Evolutionary conservation across 108 stramenopile species (phyloP), one percentile per base, ranked within the genome.

Genomic region (Epipyxis sp.): DNA sequence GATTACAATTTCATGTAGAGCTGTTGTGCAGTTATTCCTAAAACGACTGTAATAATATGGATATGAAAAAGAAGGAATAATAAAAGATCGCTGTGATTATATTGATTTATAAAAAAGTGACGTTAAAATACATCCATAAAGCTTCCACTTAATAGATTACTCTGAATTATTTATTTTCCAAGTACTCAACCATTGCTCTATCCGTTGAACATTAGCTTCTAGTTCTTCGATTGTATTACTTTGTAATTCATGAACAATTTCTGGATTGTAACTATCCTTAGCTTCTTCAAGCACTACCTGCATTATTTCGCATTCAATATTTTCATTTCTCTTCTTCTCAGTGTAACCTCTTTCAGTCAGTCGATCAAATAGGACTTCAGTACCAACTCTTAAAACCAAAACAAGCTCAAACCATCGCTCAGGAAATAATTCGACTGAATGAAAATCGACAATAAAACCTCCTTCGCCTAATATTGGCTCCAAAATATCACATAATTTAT

Each of bases 361-460:
- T 77, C 96, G 86, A 86, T 97, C 96, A 81, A 86, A 97, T 25
- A 97, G 77, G 16, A 91, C 83, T 61, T 92, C 91, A 16, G 93
- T 97, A 3, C 87, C 82, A 0, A 92, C 78, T 39, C 92, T 81
- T 59, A 97, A 78, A 1, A 95, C 94, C 59, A 97, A 71, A 0
- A 97, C 87, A 29, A 97, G 79, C 78, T 97, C 94, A 84, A 97
- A 97, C 94, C 94, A 97, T 59, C 94, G 83, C 81, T 97, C 96
- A 6, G 96, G 96, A 79, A 97, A 97, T 29, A 95, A 79, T 69
- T 94, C 93, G 34, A n/a, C 40, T 29, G 89, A 82, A 81, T 97
- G 96, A 86, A 90, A 95, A 80, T 97, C 96, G 1, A 91, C 91
- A 1, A 95, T 90, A 40, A 90, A 81, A 13, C 94, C 96, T 30